These are phyloP conservation scores for Podospora bellae-mahoneyi DNA, from an alignment of 495 filamentous ascomycete genomes.

Conservation along the genomic window DNA sequence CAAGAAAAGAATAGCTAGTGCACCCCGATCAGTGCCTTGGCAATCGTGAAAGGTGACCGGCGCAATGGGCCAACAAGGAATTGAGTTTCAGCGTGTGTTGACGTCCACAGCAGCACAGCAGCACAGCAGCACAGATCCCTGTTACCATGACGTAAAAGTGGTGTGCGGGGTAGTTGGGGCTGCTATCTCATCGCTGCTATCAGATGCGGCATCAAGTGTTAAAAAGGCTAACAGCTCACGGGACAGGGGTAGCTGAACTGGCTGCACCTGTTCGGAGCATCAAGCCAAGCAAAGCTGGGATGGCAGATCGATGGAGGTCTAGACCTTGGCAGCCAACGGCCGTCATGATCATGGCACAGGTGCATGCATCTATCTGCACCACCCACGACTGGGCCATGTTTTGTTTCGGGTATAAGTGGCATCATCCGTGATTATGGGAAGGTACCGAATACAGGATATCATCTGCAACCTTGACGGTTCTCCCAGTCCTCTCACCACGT, in stretches of 20 bases:
- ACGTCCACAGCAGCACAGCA: neutral
- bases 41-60: neutral
- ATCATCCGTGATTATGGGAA: neutral
- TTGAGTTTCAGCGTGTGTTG: conserved; percentile 15
- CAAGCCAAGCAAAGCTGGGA: neutral
- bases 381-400: neutral
- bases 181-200: neutral
- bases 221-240: neutral
- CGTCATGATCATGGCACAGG: neutral
- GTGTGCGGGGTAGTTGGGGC: neutral
- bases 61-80: conserved; percentile 17
- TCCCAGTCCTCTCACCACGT: too few species aligned
- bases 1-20: conserved; percentile 5
- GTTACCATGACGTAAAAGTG: neutral
- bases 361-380: neutral
- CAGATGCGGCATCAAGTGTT: neutral
- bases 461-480: too few species aligned
- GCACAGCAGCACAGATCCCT: neutral
- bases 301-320: conserved; percentile 6
- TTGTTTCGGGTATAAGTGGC: neutral
- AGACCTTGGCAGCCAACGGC: neutral
- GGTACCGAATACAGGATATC: too few species aligned
- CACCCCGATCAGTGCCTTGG: neutral
- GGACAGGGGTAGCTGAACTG: neutral
- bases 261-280: neutral